phyloP scores from a whole-genome alignment of 352 stramenopile genomes.

The Phytopythium boreale region DNA sequence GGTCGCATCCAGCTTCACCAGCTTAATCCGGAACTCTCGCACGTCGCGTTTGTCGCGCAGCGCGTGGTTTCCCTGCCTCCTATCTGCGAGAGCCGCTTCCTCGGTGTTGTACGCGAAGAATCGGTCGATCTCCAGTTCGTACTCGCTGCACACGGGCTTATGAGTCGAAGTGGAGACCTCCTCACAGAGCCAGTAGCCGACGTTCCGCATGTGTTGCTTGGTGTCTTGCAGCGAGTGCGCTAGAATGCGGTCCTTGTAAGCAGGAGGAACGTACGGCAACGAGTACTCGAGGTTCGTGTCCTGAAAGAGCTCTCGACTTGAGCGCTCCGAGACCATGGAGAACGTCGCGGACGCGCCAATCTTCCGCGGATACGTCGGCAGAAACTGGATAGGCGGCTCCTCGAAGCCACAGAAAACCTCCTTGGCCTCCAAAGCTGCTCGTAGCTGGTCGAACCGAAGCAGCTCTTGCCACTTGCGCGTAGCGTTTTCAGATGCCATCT shows the following conservation, averaged over 20 bases:
- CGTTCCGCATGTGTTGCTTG: slow-evolving; percentile 49
- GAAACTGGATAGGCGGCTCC: slow-evolving; percentile 69
- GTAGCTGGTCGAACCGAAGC: slow-evolving; percentile 67
- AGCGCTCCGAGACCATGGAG: slow-evolving; percentile 61
- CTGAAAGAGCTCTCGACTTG: slow-evolving; percentile 51
- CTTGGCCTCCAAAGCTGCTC: slow-evolving; percentile 68
- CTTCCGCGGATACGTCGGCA: slow-evolving; percentile 71
- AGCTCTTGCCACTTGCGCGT: slow-evolving; percentile 70
- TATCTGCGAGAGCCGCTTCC: slow-evolving; percentile 41
- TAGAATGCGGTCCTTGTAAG: slow-evolving; percentile 78
- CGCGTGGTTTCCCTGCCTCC: slow-evolving; percentile 43
- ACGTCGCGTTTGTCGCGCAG: slow-evolving; percentile 60
- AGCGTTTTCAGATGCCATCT: slow-evolving; percentile 57
- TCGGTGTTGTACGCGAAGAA: slow-evolving; percentile 70
- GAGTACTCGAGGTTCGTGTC: slow-evolving; percentile 32
- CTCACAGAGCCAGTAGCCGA: slow-evolving; percentile 68
- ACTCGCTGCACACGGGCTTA: slow-evolving; percentile 72
- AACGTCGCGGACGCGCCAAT: slow-evolving; percentile 57
- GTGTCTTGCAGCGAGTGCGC: slow-evolving; percentile 66
- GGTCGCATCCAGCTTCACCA: slow-evolving; percentile 73
- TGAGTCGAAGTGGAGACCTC: slow-evolving; percentile 60
- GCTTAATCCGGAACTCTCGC: slow-evolving; percentile 67
- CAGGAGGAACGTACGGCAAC: slow-evolving; percentile 22
- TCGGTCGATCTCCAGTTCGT: slow-evolving; percentile 71
- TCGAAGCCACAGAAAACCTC: slow-evolving; percentile 87